Conservation (phyloP, 116 monocot genomes). For the Papilionanthe hybrid region DNA sequence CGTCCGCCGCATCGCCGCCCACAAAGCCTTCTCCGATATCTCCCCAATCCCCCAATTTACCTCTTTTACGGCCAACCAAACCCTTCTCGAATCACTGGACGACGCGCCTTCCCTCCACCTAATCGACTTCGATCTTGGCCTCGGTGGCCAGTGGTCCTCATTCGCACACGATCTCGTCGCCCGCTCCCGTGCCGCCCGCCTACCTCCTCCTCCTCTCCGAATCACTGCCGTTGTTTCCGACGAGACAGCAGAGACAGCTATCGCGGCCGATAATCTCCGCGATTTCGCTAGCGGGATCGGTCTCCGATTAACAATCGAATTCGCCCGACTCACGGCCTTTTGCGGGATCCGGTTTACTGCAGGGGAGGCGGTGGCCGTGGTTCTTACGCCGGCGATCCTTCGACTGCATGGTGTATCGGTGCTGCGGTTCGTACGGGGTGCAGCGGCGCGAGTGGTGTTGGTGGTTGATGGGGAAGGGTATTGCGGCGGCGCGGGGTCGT, state of each 20-base stretch:
- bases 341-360: constrained; percentile 28
- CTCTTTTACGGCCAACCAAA: constrained; percentile 84
- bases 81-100: constrained; percentile 57
- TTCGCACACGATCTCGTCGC: constrained; percentile 53
- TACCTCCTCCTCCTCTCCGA: constrained; percentile 38
- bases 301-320: constrained; percentile 45
- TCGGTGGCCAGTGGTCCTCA: constrained; percentile 76
- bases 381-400: constrained; percentile 49
- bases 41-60: constrained; percentile 73
- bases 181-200: constrained; percentile 30
- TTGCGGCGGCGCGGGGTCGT: constrained; percentile 15
- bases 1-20: constrained; percentile 58
- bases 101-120: constrained; percentile 16
- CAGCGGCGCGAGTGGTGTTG: constrained; percentile 45
- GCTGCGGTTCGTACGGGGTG: constrained; percentile 49
- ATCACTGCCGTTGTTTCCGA: constrained; percentile 73
- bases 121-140: constrained; percentile 59
- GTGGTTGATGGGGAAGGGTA: constrained; percentile 57
- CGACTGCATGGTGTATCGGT: constrained; percentile 38
- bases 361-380: constrained; percentile 59
- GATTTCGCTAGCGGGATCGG: constrained; percentile 66
- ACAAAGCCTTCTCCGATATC: constrained; percentile 69
- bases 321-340: constrained; percentile 34
- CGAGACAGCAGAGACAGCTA: constrained; percentile 46
- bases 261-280: constrained; percentile 77